phyloP scores from a whole-genome alignment of 208 protist species.

The Blastocrithidia nonstop region DNA sequence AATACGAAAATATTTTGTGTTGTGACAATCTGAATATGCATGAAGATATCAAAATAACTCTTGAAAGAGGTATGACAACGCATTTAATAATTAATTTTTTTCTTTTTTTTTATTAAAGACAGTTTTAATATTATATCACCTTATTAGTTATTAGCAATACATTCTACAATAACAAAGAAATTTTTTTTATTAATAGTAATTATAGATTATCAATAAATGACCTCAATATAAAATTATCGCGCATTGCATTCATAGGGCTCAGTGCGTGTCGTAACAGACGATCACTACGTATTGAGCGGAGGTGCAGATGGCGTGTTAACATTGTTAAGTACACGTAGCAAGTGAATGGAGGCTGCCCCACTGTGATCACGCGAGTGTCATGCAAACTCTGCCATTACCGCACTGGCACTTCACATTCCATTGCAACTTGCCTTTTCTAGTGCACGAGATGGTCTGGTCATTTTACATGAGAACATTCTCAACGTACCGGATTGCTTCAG shows the following conservation, averaged over 20 bases:
- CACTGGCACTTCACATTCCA: conserved; percentile 25
- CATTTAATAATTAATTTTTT: too few species aligned
- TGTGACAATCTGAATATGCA: too few species aligned
- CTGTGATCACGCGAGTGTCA: conserved; percentile 68
- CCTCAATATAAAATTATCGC: conserved; percentile 18
- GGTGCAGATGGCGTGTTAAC: conserved; percentile 62
- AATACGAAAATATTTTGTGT: too few species aligned
- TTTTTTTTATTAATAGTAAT: conserved; percentile 3
- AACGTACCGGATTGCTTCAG: background rate
- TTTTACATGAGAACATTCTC: conserved; percentile 55
- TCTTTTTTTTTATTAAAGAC: conserved; percentile 5
- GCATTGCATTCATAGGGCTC: conserved; percentile 26
- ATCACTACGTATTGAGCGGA: conserved; percentile 37
- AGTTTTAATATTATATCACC: background rate
- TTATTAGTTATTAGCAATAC: background rate
- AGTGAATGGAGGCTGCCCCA: conserved; percentile 17
- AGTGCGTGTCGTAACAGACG: conserved; percentile 41
- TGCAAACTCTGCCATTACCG: conserved; percentile 39
- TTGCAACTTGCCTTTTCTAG: conserved; percentile 40
- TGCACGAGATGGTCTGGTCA: conserved; percentile 54
- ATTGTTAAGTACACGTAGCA: conserved; percentile 24
- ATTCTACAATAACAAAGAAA: background rate
- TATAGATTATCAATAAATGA: background rate
- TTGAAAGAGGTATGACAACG: too few species aligned
- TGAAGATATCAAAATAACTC: too few species aligned